A percentile compares a stretch with the other conserved stretches of the same genome.
phyloP scores from a whole-genome alignment of 2,329 filamentous ascomycete genomes.

The Macrophomina phaseolina region DNA sequence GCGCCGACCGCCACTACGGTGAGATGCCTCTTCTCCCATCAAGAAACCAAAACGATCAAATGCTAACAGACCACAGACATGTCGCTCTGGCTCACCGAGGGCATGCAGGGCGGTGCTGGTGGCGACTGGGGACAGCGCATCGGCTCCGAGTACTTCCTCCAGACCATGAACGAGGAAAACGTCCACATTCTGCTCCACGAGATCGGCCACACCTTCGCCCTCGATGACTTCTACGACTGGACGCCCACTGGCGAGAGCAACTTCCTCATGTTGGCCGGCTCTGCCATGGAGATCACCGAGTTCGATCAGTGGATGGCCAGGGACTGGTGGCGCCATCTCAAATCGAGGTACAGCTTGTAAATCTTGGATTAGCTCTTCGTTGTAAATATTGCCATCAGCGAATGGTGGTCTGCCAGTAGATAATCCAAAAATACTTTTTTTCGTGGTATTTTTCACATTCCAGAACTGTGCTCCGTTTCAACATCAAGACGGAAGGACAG shows the following conservation, averaged over 20 bases:
- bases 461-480: too few relatives aligned
- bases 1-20: constrained; percentile 49
- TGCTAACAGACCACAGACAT: constrained; percentile 38
- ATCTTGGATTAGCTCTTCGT: constrained; percentile 26
- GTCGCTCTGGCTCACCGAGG: constrained; percentile 56
- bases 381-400: constrained; percentile 39
- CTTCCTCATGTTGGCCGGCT: constrained; percentile 56
- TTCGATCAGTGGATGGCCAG: constrained; percentile 58
- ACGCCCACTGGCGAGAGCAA: constrained; percentile 48
- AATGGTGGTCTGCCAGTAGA: neutral
- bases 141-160: constrained; percentile 52
- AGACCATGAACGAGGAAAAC: constrained; percentile 43
- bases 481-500: too few relatives aligned
- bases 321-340: constrained; percentile 54
- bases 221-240: constrained; percentile 52
- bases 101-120: constrained; percentile 52
- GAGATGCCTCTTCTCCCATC: neutral
- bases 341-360: constrained; percentile 31
- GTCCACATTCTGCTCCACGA: constrained; percentile 56
- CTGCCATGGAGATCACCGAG: constrained; percentile 51
- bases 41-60: neutral
- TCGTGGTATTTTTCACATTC: too few relatives aligned
- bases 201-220: constrained; percentile 23
- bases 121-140: constrained; percentile 57
- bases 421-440: neutral